Conservation (phyloP, 164 flowering plant species). For the Umbellularia californica region DNA sequence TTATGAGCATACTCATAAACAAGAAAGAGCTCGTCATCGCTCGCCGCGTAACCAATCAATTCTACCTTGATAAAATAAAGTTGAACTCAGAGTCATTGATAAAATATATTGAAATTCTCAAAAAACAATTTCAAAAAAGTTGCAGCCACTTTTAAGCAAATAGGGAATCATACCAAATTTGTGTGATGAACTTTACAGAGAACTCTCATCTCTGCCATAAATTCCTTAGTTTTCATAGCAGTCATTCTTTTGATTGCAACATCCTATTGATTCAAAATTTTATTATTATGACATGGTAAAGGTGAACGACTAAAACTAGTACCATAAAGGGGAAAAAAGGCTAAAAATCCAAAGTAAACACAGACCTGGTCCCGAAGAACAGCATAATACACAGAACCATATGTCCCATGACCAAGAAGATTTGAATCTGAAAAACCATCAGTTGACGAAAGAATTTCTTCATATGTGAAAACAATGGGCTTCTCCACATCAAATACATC, state of each 20-base stretch:
- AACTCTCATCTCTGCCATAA: slow-evolving; percentile 84
- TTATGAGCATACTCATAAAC: slow-evolving; percentile 87
- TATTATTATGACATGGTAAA: neutral
- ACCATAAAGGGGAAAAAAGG: neutral
- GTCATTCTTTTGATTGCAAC: slow-evolving; percentile 94
- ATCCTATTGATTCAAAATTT: slow-evolving; percentile 43
- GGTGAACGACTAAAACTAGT: neutral
- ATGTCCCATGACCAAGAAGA: slow-evolving; percentile 91
- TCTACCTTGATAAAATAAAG: slow-evolving; percentile 85
- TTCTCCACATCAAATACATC: slow-evolving; percentile 80
- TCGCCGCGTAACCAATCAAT: slow-evolving; percentile 89
- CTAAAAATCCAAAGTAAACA: neutral
- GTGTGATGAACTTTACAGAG: slow-evolving; percentile 89
- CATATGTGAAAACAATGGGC: slow-evolving; percentile 78
- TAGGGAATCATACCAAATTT: slow-evolving; percentile 67
- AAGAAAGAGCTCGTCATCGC: slow-evolving; percentile 75
- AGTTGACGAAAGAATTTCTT: slow-evolving; percentile 62
- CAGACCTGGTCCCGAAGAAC: slow-evolving; percentile 72
- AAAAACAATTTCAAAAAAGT: neutral
- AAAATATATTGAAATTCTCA: slow-evolving; percentile 4
- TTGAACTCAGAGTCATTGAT: slow-evolving; percentile 28
- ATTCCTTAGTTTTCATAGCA: slow-evolving; percentile 81
- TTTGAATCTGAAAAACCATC: slow-evolving; percentile 82
- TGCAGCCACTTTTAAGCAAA: neutral
- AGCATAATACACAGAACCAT: slow-evolving; percentile 87